Conservation (phyloP, 306 rosid species). For the Sesbania bispinosa region DNA sequence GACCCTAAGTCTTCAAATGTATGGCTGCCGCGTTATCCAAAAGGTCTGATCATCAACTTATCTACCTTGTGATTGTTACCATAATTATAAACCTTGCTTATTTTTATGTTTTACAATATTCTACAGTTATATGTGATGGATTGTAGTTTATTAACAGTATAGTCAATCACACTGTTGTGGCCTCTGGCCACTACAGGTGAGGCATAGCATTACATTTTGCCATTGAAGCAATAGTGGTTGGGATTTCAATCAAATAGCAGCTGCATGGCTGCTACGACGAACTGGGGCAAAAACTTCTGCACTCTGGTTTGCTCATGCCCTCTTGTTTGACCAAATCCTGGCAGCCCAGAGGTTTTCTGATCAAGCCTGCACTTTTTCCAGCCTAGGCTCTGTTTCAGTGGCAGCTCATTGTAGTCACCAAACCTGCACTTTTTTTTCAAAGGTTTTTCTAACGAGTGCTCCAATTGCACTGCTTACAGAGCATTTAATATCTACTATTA, state of each 20-base stretch:
- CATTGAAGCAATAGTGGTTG: not conserved
- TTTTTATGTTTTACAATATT: constrained; percentile 11
- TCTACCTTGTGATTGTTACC: constrained; percentile 11
- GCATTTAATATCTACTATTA: no score
- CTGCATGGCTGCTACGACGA: not conserved
- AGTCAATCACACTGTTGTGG: not conserved
- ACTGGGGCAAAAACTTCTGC: not conserved
- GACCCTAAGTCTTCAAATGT: constrained; percentile 94
- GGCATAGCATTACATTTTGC: not conserved
- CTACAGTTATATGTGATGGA: not conserved
- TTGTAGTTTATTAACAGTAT: not conserved
- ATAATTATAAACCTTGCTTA: not conserved
- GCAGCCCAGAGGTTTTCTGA: not conserved
- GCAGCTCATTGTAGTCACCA: no score
- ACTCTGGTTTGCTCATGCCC: no score
- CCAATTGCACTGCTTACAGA: no score
- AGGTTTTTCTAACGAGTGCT: no score
- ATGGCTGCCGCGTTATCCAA: constrained; percentile 98
- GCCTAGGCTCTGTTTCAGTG: no score
- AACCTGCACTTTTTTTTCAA: no score
- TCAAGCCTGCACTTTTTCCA: not conserved
- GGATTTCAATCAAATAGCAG: not conserved
- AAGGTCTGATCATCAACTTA: constrained; percentile 51
- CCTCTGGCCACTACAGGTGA: not conserved
- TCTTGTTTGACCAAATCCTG: not conserved